Evolutionary conservation across 495 filamentous ascomycete genomes (phyloP).

Genomic region (Recurvomyces mirabilis): DNA sequence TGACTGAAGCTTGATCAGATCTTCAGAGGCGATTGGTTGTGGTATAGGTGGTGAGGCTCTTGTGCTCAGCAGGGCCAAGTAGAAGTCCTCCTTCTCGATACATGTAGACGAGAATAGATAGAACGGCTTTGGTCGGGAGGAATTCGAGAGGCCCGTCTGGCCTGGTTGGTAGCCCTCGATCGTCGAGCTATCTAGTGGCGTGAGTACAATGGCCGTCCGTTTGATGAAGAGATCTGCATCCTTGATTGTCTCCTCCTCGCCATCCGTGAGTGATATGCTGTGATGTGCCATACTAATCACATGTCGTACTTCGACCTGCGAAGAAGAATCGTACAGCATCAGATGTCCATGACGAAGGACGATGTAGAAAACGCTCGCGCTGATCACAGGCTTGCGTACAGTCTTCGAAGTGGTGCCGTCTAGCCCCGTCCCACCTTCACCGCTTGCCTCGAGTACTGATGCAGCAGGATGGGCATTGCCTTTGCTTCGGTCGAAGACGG

Average conservation of each 20-base stretch:
- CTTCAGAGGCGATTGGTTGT: constrained; percentile 67
- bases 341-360: constrained; percentile 72
- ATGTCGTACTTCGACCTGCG: constrained; percentile 86
- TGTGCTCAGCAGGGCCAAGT: constrained; percentile 79
- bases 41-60: constrained; percentile 61
- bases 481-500: constrained; percentile 87
- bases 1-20: constrained; percentile 80
- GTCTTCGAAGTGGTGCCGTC: constrained; percentile 58
- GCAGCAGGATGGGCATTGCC: constrained; percentile 37
- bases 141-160: no score
- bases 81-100: constrained; percentile 96
- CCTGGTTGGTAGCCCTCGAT: constrained; percentile 30
- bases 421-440: constrained; percentile 45
- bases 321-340: constrained; percentile 88
- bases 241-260: constrained; percentile 43
- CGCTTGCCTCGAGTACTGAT: constrained; percentile 37
- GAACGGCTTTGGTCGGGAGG: constrained; percentile 51
- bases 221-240: constrained; percentile 94
- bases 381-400: constrained; percentile 5
- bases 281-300: constrained; percentile 88
- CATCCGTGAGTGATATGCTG: constrained; percentile 73
- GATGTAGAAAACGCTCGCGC: constrained; percentile 14
- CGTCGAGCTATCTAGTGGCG: constrained; percentile 41
- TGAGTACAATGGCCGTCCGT: constrained; percentile 82
- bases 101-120: constrained; percentile 89